Base-by-base conservation (phyloP, 768 basidiomycete species). In the Lactifluus pinguis region DNA sequence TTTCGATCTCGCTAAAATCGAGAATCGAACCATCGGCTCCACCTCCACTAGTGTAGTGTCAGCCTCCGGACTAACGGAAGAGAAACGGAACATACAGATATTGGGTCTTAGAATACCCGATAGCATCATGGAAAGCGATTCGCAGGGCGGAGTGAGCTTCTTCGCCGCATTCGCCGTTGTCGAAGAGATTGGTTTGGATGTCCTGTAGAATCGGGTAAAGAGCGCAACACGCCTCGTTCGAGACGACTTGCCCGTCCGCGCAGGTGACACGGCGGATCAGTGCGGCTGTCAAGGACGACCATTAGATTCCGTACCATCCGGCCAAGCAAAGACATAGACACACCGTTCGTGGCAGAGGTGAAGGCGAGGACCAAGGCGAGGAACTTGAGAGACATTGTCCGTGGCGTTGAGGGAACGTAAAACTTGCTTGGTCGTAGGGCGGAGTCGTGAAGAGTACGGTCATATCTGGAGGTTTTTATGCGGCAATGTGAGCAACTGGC, bases 191-290 rank as follows among this genome's bases (percentile, higher is more conserved):
- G 19, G 50, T 41, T 56, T 73, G 63, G 19, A 74, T 66, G 60
- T 74, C 72, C 9, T 71, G 69, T 10, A 67, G 62, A 59, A 74
- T 60, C 17, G 68, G 60, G 67, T 72, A 72, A 42, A 68, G 69
- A 7, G 55, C 63, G 56, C 73, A 73, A 50, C 73, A 74, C 8
- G 69, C 69, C 9, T 55, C 68, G 50, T 74, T 72, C 1, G 60
- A 53, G 10, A 67, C 67, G 3, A 61, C 68, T 54, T 71, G 44
- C 47, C 72, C 71, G 55, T 69, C 66, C 13, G 73, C 65, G 57
- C 73, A 74, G 11, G 68, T 61, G 30, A 65, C 66, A 17, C 67
- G 66, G 32, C 60, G 62, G 15, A 65, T 62, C 7, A 68, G 55
- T 25, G 65, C 67, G 49, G 64, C 67, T 66, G 50, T 32, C 19